A percentile compares a stretch with the other conserved stretches of the same genome.
Conservation (phyloP, 78 protist species). For the Dictyostelium intermedium region DNA sequence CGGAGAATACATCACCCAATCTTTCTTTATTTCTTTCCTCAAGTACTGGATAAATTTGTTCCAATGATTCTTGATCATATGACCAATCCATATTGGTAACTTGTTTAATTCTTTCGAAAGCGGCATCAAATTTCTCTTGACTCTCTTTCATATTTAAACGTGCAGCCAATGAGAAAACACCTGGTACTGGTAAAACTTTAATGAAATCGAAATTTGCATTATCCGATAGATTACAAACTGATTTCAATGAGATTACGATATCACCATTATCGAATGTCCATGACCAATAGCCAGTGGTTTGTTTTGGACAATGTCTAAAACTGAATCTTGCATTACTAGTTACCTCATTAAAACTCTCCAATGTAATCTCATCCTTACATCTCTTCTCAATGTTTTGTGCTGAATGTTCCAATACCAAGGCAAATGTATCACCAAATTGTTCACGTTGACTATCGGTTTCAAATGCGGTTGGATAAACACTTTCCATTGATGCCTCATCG, state of each 20-base stretch:
- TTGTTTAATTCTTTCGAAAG: neutral
- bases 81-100: neutral
- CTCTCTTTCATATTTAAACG: neutral
- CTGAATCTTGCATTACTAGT: neutral
- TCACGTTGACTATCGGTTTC: neutral
- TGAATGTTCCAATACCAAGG: neutral
- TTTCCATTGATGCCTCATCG: constrained; percentile 41
- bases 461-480: constrained; percentile 2
- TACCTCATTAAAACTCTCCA: neutral
- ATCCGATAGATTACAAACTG: neutral
- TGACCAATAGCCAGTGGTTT: neutral
- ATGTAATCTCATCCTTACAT: neutral
- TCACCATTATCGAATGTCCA: neutral
- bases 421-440: constrained; percentile 23
- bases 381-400: constrained; percentile 9
- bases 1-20: constrained; percentile 27
- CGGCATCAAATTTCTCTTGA: neutral
- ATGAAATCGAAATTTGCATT: neutral
- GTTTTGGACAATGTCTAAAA: neutral
- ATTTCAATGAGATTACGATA: neutral
- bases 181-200: neutral
- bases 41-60: neutral
- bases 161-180: neutral
- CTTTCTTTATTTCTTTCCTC: neutral
- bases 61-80: neutral